Conservation (phyloP, 208 protist species). For the Crithidia brevicula region DNA sequence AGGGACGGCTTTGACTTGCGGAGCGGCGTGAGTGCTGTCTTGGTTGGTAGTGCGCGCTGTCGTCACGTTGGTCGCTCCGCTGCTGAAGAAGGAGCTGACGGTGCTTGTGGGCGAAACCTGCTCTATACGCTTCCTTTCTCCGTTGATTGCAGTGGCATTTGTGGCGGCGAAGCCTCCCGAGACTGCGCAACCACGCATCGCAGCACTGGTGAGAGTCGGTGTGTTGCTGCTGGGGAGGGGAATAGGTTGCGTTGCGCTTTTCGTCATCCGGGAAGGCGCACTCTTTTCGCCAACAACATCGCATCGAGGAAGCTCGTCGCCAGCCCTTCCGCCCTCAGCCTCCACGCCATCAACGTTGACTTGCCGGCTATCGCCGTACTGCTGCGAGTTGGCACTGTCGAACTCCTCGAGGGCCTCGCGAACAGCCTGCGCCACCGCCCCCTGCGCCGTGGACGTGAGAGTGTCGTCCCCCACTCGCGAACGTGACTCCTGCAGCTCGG, state of each 20-base stretch:
- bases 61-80: not conserved
- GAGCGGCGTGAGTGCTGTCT: not conserved
- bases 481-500: constrained; percentile 2
- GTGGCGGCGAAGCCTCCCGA: not conserved
- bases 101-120: constrained; percentile 12
- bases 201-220: not conserved
- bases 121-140: constrained; percentile 4
- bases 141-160: not conserved
- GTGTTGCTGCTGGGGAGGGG: not conserved
- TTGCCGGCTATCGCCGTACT: not conserved
- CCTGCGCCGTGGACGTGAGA: constrained; percentile 4
- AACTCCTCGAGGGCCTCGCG: constrained; percentile 4
- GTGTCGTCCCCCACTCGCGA: constrained; percentile 8
- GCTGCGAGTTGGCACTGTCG: not conserved
- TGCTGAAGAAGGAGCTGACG: constrained; percentile 16
- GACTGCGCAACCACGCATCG: not conserved
- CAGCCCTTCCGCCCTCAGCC: not conserved
- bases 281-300: no score
- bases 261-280: no score
- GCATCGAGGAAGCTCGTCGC: no score
- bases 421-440: not conserved
- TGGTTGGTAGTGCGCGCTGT: constrained; percentile 9
- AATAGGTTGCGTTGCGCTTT: not conserved
- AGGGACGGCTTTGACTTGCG: not conserved
- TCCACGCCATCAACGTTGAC: not conserved